phyloP scores from a whole-genome alignment of 179 eudicot genomes.

The Spergularia azorica region DNA sequence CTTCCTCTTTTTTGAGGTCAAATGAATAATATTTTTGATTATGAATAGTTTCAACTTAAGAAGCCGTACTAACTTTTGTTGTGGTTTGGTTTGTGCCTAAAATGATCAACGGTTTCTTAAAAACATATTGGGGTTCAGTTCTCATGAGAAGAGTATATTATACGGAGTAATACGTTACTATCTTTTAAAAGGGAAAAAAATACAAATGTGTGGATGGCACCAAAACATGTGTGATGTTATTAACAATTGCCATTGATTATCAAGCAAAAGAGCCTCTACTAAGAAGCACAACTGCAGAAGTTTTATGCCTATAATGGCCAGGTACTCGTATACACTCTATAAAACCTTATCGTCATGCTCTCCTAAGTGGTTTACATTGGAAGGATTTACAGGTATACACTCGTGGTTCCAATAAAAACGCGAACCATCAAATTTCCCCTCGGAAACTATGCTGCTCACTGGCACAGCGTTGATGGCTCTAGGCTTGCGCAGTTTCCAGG shows the following conservation, averaged over 20 bases:
- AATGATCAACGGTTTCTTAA: too few relatives aligned
- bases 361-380: not conserved
- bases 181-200: too few relatives aligned
- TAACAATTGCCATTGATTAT: not conserved
- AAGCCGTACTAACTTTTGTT: too few relatives aligned
- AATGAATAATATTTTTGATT: too few relatives aligned
- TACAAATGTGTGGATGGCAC: too few relatives aligned
- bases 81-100: too few relatives aligned
- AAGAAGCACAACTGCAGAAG: not conserved
- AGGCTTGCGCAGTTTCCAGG: not conserved
- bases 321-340: not conserved
- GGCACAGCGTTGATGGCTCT: not conserved
- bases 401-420: not conserved
- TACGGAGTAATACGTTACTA: too few relatives aligned
- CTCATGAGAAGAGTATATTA: too few relatives aligned
- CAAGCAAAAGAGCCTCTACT: not conserved
- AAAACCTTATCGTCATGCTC: not conserved
- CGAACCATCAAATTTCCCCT: conserved; percentile 2
- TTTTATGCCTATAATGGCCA: not conserved
- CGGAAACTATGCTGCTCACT: not conserved
- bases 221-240: too few relatives aligned
- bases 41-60: too few relatives aligned
- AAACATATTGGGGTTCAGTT: too few relatives aligned
- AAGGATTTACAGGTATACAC: not conserved
- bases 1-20: too few relatives aligned